Base-by-base conservation (phyloP, 2,329 filamentous ascomycete species). In the Colletotrichum salicis region DNA sequence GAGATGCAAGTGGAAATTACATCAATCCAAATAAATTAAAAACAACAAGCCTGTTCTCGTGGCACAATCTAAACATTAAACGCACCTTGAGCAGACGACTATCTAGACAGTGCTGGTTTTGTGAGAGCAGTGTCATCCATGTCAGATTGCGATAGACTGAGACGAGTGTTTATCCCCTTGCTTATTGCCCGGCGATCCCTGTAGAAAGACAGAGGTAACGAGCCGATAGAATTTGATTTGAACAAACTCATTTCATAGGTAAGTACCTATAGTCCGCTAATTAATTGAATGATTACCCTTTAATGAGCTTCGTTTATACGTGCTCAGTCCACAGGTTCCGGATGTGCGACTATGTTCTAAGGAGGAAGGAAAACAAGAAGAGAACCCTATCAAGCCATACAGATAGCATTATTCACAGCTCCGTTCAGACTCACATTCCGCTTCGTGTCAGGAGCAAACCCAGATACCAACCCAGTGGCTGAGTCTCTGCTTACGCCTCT, bases 401-500 rank as follows among this genome's bases (percentile, higher is more conserved):
- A 22, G 7, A 48, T 10, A 48, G 41, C 19, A 19, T n/a, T n/a
- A 19, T 48, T 48, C 8, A 19, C 0, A 48, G 11, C 41, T 24
- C 2, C 4, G 15, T 13, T 31, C 10, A 15, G 5, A 2, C 8
- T 5, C 12, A 19, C 15, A 15, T 48, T 19, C 6, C 27, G 41
- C 31, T 29, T 22, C 1, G 12, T 22, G 41, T 24, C 12, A 5
- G n/a, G 4, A 2, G 41, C 65, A 51, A 83, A 82, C 15, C 80
- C 79, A 35, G 75, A 77, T 3, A 86, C 82, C 33, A 84, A 67
- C 0, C 86, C 85, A 0, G 78, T 85, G n/a, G 66, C 67, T 2
- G 65, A 58, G 64, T 84, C 78, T 66, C 84, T 80, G 22, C 78
- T 73, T 41, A 86, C 79, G 0, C 87, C 86, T 12, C 80, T 79